Evolutionary conservation across 2,329 filamentous ascomycete genomes (phyloP).

Genomic region (Botrytis galanthina): DNA sequence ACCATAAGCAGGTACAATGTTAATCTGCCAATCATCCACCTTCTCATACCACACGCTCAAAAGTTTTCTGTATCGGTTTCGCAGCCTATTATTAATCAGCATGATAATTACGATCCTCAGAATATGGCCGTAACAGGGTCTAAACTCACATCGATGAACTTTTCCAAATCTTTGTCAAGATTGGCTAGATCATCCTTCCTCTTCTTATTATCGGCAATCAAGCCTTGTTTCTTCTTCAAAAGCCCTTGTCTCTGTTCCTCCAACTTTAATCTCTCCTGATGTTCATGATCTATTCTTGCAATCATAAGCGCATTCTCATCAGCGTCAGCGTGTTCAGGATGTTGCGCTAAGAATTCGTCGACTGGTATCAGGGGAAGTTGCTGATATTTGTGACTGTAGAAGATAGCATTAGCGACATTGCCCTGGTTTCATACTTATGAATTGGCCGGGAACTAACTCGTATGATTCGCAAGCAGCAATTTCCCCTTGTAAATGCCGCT

Average conservation of each 20-base stretch:
- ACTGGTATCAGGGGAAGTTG: conserved; percentile 80
- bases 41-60: conserved; percentile 64
- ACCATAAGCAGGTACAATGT: background rate
- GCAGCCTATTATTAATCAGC: conserved; percentile 57
- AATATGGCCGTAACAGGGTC: background rate
- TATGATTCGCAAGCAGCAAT: conserved; percentile 89
- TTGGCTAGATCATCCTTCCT: conserved; percentile 90
- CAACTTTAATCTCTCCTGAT: conserved; percentile 75
- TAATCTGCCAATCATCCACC: background rate
- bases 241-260: conserved; percentile 81
- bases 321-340: conserved; percentile 70
- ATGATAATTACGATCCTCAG: background rate
- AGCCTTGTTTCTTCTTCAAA: conserved; percentile 66
- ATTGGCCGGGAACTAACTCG: conserved; percentile 61
- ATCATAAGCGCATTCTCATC: conserved; percentile 83
- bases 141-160: conserved; percentile 76
- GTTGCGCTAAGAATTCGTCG: conserved; percentile 74
- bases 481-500: conserved; percentile 84
- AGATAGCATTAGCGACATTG: conserved; percentile 5
- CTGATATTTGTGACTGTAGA: conserved; percentile 75
- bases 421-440: background rate
- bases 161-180: conserved; percentile 87
- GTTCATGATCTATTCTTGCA: conserved; percentile 87
- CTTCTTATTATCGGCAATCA: conserved; percentile 80
- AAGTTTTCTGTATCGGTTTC: conserved; percentile 82